Base-by-base conservation (phyloP, 129 eudicot species). In the Centella asiatica region DNA sequence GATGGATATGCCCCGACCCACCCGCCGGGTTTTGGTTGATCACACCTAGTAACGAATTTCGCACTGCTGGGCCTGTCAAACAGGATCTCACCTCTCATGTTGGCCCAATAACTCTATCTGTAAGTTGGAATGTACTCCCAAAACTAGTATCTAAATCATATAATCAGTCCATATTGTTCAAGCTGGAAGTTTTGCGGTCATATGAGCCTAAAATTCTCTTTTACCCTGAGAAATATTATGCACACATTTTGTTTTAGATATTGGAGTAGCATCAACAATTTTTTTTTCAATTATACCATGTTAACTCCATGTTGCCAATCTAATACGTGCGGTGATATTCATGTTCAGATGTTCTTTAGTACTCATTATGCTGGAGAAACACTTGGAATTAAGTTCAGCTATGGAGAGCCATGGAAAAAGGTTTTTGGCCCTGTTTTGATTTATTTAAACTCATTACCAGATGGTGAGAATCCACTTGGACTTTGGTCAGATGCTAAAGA, bases 81-180 rank as follows among this genome's bases (percentile, higher is more conserved):
- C 78, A 73, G 60, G 78, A 73, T 39, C 72, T 65, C 56, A 73
- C 72, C 22, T 73, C 78, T 52, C 78, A 73, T 10, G 68, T 44
- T 9, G 78, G 78, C 32, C 78, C 78, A 27, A 59, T 66, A 15
- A 34, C 62, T 19, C 64, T 73, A 15, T 54, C 67, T 5, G 78
- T 73, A 37, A 58, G 78, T 54, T 17, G 6, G 32, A 56, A 18
- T 17, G n/a, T 18, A 42, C 1, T 48, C 22, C 44, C 2, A 13
- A 14, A 5, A 3, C 15, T 13, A 6, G n/a, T 11, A 13, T 32
- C 27, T 20, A 54, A 18, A n/a, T 42, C 26, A n/a, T 47, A 15
- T 47, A 19, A 1, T 6, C 22, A 2, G 8, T 12, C 23, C 50
- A 17, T n/a, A 45, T 15, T 1, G 2, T 17, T 45, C 24, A 4